Base-by-base conservation (phyloP, 495 filamentous ascomycete genomes). In the Lepidopterella palustris region DNA sequence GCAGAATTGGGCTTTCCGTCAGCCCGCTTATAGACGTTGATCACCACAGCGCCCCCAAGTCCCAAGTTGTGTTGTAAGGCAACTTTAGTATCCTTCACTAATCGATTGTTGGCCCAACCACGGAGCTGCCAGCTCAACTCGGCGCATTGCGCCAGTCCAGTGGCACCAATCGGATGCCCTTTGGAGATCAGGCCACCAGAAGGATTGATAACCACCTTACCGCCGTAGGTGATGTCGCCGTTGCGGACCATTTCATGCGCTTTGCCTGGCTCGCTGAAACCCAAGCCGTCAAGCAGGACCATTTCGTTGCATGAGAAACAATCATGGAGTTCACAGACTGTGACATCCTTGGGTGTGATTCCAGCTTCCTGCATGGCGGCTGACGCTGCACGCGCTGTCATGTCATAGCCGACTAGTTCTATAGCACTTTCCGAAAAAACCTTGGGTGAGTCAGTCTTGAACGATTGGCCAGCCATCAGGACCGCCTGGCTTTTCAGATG, bases 271-370 rank as follows among this genome's bases (percentile, higher is more conserved):
- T 82, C 81, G 31, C 78, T 83, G 1, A 98, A 79, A 13, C 90
- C 92, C 4, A 98, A 78, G 0, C 87, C 90, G 70, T 97, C 92
- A 40, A 98, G 83, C 0, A 84, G 83, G 39, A 92, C 80, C 82
- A 98, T 86, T 76, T 97, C 92, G 70, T 98, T 98, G 23, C 92
- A 84, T 5, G 87, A 92, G 79, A 98, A 98, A 75, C 93, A 98
- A 72, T 98, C 93, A 72, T 98, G 93, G 53, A 98, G 75, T 72
- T 98, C 93, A 72, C 87, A 90, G 4, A 97, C 89, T 65, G 85
- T 84, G 65, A 96, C 78, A 59, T 93, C 86, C 26, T 73, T 72
- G 0, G 87, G 74, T 4, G 79, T 76, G 18, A 92, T 78, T 8
- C 80, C 80, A 0, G 93, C 93, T 74, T 98, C 88, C 3, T 75